Conservation (phyloP, 2,329 filamentous ascomycete species). For the Dactylellina haptotyla region DNA sequence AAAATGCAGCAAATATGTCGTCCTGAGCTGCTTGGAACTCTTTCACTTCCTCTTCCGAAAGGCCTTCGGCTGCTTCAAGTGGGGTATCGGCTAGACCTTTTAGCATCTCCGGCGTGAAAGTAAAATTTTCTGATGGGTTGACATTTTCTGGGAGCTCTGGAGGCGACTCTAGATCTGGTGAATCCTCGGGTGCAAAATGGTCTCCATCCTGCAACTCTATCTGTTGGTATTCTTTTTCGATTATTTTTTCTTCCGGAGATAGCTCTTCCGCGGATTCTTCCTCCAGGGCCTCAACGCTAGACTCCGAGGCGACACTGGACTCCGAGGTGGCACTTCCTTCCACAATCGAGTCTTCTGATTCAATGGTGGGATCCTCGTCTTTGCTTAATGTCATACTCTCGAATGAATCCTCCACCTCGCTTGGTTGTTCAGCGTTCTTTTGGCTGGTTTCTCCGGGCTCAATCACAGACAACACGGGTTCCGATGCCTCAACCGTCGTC, state of each 20-base stretch:
- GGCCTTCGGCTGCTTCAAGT: constrained; percentile 40
- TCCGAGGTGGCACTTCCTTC: background rate
- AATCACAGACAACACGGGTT: background rate
- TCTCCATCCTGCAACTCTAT: constrained; percentile 46
- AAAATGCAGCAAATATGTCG: constrained; percentile 49
- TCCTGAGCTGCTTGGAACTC: constrained; percentile 52
- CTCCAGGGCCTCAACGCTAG: constrained; percentile 6
- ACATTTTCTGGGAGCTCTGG: background rate
- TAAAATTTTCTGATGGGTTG: background rate
- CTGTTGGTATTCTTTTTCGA: constrained; percentile 25
- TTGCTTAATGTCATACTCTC: constrained; percentile 10
- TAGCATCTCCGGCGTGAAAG: constrained; percentile 15
- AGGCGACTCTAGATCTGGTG: background rate
- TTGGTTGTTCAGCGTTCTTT: background rate
- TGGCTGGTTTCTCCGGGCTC: background rate
- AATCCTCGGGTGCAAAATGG: constrained; percentile 40
- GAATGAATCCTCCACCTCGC: constrained; percentile 12
- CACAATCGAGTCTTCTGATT: background rate
- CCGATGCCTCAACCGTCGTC: background rate
- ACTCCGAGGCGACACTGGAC: background rate
- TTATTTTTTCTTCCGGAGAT: constrained; percentile 19
- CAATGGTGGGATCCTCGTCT: background rate
- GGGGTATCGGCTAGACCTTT: constrained; percentile 21
- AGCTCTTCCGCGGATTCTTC: constrained; percentile 1
- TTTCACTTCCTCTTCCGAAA: constrained; percentile 47